Base-by-base conservation (phyloP, 768 basidiomycete species). In the Tephrocybe sp. region DNA sequence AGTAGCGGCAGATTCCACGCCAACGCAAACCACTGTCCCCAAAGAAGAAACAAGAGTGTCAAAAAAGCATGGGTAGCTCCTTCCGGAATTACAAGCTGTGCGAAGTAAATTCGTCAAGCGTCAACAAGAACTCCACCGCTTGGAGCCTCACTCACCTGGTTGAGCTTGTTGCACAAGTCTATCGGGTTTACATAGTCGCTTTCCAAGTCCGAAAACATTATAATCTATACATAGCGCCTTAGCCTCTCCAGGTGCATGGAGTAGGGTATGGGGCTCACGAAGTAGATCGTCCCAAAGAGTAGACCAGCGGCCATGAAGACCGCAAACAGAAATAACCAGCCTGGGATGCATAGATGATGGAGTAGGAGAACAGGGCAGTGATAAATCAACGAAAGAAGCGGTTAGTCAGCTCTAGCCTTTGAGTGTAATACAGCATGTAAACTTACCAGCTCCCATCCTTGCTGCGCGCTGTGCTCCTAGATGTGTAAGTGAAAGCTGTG, bases 141-240 rank as follows among this genome's bases (percentile, higher is more conserved):
- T 13, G 22, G 34, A 9, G 70, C 78, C 40, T 57, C 28, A 46
- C 55, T 40, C 35, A 96, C 96, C 71, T 92, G 89, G 67, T 98
- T 98, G 62, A 98, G 86, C 77, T 96, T 98, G 74, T 98, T 98
- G 76, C 97, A 98, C 25, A 98, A 84, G 70, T 99, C 97, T 82
- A 99, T 98, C 44, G 97, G 97, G 72, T 99, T 99, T 78, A 98
- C 95, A 74, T 98, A 98, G 80, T 97, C 94, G 77, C 92, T 96
- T 73, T 98, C 96, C 64, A 98, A 76, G 75, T 98, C 97, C 41
- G 94, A 97, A 77, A 98, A 98, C 96, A 98, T 98, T 77, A 99
- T 98, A 63, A 99, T 98, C 96, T 98, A 59, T n/a, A n/a, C n/a
- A n/a, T n/a, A n/a, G n/a, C n/a, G n/a, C n/a, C n/a, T n/a, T n/a